These are phyloP conservation scores for Sugiyamaella chiloensis DNA, from an alignment of 805 yeast species.

Conservation along the genomic window DNA sequence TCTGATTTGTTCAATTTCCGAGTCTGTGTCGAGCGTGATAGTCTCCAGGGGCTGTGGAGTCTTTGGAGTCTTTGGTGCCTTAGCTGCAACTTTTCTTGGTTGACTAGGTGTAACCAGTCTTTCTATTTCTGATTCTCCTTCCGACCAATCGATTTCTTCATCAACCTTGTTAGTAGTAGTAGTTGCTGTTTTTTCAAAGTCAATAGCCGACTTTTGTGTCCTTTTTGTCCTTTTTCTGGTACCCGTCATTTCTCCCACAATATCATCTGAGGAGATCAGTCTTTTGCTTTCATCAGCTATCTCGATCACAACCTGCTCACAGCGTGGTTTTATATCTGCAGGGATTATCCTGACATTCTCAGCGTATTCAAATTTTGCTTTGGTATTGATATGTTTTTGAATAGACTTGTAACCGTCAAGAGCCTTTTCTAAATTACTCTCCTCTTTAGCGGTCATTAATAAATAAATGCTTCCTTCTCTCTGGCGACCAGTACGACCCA, in stretches of 20 bases:
- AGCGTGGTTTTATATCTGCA: constrained; percentile 48
- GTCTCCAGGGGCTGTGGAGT: no score
- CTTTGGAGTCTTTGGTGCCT: not conserved
- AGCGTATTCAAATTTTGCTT: constrained; percentile 38
- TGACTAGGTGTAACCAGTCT: not conserved
- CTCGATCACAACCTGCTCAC: constrained; percentile 54
- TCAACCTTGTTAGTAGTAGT: no score
- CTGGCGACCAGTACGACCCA: constrained; percentile 97
- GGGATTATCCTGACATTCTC: constrained; percentile 69
- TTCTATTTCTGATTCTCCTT: not conserved
- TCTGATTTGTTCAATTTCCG: not conserved
- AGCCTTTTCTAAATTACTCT: constrained; percentile 73
- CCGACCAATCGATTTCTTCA: not conserved
- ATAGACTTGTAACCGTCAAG: constrained; percentile 78
- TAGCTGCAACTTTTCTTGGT: not conserved
- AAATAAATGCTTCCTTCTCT: constrained; percentile 79
- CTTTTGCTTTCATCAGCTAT: constrained; percentile 67
- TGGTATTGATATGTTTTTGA: constrained; percentile 55
- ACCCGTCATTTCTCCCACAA: constrained; percentile 14
- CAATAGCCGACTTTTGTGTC: not conserved
- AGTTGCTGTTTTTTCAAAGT: not conserved
- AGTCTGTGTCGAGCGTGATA: no score
- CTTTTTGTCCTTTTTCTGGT: not conserved
- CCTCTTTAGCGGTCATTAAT: constrained; percentile 73
- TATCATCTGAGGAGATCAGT: constrained; percentile 19